These are phyloP conservation scores for Benincasa hispida DNA, from an alignment of 306 rosid species.

Conservation along the genomic window DNA sequence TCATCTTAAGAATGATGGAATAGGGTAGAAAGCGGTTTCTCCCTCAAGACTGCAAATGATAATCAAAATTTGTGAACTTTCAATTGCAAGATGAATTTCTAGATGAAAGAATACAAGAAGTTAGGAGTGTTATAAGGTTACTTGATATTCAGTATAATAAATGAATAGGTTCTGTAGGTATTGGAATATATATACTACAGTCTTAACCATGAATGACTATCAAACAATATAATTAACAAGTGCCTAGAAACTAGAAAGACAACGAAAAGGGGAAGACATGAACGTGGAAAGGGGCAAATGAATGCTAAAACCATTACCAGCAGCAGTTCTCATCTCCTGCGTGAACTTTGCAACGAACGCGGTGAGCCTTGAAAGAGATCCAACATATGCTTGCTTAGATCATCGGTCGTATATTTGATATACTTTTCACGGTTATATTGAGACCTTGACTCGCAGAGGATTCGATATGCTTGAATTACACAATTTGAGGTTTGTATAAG, in stretches of 20 bases:
- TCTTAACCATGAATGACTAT: background rate
- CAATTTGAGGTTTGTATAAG: constrained; percentile 43
- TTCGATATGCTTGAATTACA: constrained; percentile 41
- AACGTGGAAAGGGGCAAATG: background rate
- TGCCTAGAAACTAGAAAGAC: too few species aligned
- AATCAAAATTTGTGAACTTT: background rate
- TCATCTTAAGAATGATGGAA: background rate
- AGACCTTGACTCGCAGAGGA: constrained; percentile 21
- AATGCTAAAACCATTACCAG: background rate
- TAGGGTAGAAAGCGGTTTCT: background rate
- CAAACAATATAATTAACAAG: background rate
- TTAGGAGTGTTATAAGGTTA: background rate
- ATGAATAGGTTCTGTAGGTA: background rate
- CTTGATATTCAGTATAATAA: background rate
- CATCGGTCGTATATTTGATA: constrained; percentile 37
- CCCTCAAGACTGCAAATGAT: background rate
- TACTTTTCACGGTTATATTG: constrained; percentile 28
- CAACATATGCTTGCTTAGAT: constrained; percentile 30
- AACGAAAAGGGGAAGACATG: background rate
- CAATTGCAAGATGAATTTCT: background rate
- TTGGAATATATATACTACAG: background rate
- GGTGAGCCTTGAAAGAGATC: constrained; percentile 49
- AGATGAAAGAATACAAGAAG: background rate
- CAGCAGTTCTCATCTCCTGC: constrained; percentile 16
- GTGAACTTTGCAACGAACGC: constrained; percentile 20